Conservation (phyloP, 306 rosid genomes). For the Cucurbita pepo region DNA sequence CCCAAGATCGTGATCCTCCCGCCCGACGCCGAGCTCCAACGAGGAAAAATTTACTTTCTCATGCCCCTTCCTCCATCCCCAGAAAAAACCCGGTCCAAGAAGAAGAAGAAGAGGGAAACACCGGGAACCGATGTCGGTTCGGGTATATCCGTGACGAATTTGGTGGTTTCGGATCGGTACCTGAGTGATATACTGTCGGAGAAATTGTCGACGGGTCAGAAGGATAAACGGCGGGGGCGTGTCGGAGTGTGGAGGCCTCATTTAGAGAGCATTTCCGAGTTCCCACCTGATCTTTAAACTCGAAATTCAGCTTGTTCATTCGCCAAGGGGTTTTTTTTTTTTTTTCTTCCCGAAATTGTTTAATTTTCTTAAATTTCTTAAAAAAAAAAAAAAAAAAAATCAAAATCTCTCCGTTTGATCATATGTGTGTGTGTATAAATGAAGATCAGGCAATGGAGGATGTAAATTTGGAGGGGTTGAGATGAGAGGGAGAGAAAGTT, state of each 20-base stretch:
- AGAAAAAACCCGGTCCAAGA: conserved; percentile 20
- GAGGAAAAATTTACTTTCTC: conserved; percentile 97
- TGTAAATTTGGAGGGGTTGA: background rate
- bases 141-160: conserved; percentile 22
- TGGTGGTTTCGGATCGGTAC: conserved; percentile 50
- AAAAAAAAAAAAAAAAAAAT: background rate
- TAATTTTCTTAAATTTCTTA: background rate
- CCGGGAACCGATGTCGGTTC: background rate
- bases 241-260: conserved; percentile 90
- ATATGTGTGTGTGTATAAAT: conserved; percentile 12
- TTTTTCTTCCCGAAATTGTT: background rate
- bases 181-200: conserved; percentile 75
- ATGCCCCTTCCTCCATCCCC: conserved; percentile 45
- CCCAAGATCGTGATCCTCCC: conserved; percentile 78
- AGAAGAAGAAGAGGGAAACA: conserved; percentile 13
- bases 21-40: conserved; percentile 81
- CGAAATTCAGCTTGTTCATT: background rate
- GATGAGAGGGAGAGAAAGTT: background rate
- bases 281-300: conserved; percentile 29
- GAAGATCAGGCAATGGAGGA: background rate
- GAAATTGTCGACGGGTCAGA: conserved; percentile 48
- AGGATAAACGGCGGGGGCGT: conserved; percentile 74
- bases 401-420: background rate
- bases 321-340: conserved; percentile 1
- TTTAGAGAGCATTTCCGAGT: conserved; percentile 77